A percentile compares a stretch with the other conserved stretches of the same genome.
These are phyloP conservation scores for Pseudozyma sp. DNA, from an alignment of 1,284 basidiomycete species.

Conservation along the genomic window DNA sequence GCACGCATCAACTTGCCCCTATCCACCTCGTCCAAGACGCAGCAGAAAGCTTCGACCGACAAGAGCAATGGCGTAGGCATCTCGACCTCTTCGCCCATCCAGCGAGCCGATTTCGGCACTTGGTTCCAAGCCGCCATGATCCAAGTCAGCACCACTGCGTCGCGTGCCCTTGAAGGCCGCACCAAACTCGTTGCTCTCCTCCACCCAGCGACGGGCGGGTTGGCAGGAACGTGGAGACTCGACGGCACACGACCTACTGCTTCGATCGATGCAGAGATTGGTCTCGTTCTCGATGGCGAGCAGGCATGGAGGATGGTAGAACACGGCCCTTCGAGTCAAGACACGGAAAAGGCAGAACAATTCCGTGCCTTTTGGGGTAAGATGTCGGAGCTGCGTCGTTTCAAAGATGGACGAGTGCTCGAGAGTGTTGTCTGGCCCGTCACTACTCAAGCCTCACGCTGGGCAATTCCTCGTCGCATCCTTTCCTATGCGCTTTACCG, in stretches of 20 bases:
- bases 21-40: slow-evolving; percentile 3
- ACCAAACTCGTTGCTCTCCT: slow-evolving; percentile 49
- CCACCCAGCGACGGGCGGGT: slow-evolving; percentile 37
- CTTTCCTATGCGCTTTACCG: slow-evolving; percentile 79
- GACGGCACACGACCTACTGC: slow-evolving; percentile 30
- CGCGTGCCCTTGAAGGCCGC: slow-evolving; percentile 40
- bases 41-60: not conserved
- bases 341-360: slow-evolving; percentile 71
- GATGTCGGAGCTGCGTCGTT: slow-evolving; percentile 91
- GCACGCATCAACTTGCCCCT: slow-evolving; percentile 52
- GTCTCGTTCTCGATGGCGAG: slow-evolving; percentile 50
- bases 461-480: slow-evolving; percentile 81
- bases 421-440: slow-evolving; percentile 92
- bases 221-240: slow-evolving; percentile 45
- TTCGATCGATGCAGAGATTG: slow-evolving; percentile 54
- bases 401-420: slow-evolving; percentile 92
- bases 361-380: slow-evolving; percentile 93
- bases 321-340: slow-evolving; percentile 72
- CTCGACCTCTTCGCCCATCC: slow-evolving; percentile 27
- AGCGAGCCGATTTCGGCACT: slow-evolving; percentile 52
- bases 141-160: slow-evolving; percentile 54
- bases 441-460: slow-evolving; percentile 70
- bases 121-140: slow-evolving; percentile 45
- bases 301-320: slow-evolving; percentile 67
- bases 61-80: slow-evolving; percentile 16